phyloP scores from a whole-genome alignment of 2,329 filamentous ascomycete species.

The Talaromyces rugulosus region DNA sequence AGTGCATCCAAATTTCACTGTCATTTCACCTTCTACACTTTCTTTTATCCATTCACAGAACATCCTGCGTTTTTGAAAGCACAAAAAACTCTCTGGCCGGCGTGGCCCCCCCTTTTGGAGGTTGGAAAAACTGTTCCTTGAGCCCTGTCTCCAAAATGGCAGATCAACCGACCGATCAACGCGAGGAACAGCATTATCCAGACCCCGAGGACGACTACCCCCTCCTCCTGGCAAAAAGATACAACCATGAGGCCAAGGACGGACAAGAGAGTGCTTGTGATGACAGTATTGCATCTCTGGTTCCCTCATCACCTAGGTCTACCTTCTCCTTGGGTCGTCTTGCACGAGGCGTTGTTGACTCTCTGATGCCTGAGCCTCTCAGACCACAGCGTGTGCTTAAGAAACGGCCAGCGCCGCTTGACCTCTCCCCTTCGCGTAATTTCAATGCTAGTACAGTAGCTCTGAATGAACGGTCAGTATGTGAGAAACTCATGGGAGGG shows the following conservation, averaged over 20 bases:
- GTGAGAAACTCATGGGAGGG: too few species aligned
- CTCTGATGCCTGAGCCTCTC: slow-evolving; percentile 9
- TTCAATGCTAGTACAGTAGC: slow-evolving; percentile 1
- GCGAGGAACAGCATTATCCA: background rate
- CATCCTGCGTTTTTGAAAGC: background rate
- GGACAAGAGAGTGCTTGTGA: background rate
- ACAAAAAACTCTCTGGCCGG: background rate
- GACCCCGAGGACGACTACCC: background rate
- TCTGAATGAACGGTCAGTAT: slow-evolving; percentile 3
- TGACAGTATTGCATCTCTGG: background rate
- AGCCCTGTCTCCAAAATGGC: background rate
- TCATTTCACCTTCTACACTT: background rate
- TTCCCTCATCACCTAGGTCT: background rate
- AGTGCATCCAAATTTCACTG: background rate
- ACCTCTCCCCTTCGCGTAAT: background rate
- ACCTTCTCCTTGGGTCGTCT: slow-evolving; percentile 7
- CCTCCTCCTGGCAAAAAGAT: slow-evolving; percentile 4
- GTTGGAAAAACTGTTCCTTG: background rate
- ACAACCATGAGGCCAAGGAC: slow-evolving; percentile 1
- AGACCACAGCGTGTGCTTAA: background rate
- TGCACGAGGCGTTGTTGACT: slow-evolving; percentile 8
- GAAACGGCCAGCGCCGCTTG: background rate
- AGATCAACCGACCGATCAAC: background rate
- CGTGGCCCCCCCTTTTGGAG: background rate
- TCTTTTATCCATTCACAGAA: background rate